Percentiles rank a stretch among this genome's conserved stretches.
Conservation (phyloP, 73 alveolate species). For the Paramecium bursaria region DNA sequence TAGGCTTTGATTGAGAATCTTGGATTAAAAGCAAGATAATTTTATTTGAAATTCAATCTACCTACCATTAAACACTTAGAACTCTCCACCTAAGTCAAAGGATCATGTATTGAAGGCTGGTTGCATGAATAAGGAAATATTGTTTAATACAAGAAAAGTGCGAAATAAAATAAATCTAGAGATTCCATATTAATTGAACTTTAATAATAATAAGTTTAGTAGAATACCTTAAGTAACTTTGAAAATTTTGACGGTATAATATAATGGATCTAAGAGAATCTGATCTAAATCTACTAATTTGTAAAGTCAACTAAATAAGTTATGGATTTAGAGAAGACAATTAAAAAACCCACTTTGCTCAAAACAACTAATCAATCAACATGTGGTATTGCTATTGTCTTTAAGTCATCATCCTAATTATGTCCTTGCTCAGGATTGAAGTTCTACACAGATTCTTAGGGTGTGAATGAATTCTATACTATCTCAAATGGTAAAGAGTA, state of each 20-base stretch:
- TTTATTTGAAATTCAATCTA: background rate
- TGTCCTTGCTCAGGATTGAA: slow-evolving; percentile 81
- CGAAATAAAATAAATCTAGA: background rate
- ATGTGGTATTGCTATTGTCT: slow-evolving; percentile 79
- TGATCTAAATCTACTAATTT: background rate
- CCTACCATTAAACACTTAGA: slow-evolving; percentile 2
- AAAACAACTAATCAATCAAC: background rate
- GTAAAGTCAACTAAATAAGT: background rate
- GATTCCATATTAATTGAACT: background rate
- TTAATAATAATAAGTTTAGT: too few species aligned
- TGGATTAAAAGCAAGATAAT: slow-evolving; percentile 1
- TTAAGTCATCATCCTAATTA: slow-evolving; percentile 77
- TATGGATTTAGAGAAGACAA: slow-evolving; percentile 29
- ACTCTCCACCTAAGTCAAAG: slow-evolving; percentile 18
- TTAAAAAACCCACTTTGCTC: slow-evolving; percentile 4
- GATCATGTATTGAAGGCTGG: slow-evolving; percentile 53
- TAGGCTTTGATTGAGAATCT: background rate
- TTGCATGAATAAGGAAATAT: background rate
- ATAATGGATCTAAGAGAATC: background rate
- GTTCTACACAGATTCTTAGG: slow-evolving; percentile 85
- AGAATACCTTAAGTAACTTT: too few species aligned
- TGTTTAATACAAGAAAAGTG: background rate
- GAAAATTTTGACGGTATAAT: background rate
- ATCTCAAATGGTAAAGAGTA: slow-evolving; percentile 78
- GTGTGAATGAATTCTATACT: slow-evolving; percentile 78